Evolutionary conservation across 179 eudicot genomes (phyloP).

Genomic region (Beta lomatogona): DNA sequence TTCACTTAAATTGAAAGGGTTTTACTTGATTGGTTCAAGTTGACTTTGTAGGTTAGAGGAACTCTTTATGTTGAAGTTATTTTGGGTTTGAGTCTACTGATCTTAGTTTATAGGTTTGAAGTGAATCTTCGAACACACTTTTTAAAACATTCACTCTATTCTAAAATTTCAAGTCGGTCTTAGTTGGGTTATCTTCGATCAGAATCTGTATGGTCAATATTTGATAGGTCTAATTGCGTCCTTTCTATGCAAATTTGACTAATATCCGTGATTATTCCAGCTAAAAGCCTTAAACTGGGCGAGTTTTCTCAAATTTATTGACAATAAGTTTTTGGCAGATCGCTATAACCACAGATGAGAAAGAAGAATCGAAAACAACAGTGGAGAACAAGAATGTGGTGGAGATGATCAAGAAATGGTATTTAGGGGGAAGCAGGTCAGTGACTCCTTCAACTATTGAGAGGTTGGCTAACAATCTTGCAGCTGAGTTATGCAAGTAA

Average conservation of each 20-base stretch:
- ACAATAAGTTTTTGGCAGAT: slow-evolving; percentile 46
- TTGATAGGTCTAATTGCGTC: background rate
- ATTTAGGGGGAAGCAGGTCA: slow-evolving; percentile 82
- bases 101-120: background rate
- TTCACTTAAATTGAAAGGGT: too few relatives aligned
- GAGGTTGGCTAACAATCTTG: slow-evolving; percentile 58
- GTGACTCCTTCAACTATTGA: slow-evolving; percentile 67
- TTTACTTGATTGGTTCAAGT: too few relatives aligned
- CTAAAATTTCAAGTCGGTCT: background rate
- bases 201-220: background rate
- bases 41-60: too few relatives aligned
- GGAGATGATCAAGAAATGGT: slow-evolving; percentile 91
- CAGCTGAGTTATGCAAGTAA: slow-evolving; percentile 62
- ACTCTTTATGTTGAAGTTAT: too few relatives aligned
- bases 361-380: slow-evolving; percentile 53
- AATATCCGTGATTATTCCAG: too few relatives aligned
- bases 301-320: background rate
- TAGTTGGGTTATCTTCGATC: background rate
- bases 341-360: slow-evolving; percentile 50
- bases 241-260: too few relatives aligned
- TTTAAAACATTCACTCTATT: background rate
- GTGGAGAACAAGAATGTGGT: slow-evolving; percentile 84
- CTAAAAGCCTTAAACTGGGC: too few relatives aligned
- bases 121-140: background rate
- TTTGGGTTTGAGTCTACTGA: too few relatives aligned